Base-by-base conservation (phyloP, 257 asterid species). In the Leonotis leonurus region DNA sequence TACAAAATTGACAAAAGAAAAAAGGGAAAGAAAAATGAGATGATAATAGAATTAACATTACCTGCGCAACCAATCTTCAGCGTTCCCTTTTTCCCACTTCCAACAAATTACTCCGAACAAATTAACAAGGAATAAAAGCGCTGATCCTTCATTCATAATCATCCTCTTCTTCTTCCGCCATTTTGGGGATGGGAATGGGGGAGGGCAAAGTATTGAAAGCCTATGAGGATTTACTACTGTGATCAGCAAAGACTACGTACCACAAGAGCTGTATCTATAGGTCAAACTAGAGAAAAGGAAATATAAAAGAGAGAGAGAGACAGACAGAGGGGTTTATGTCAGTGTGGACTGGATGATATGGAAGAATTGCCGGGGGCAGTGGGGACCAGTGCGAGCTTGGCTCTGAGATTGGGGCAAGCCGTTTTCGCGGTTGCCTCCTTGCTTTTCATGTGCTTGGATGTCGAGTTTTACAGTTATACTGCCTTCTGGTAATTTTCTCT, bases 321-420 rank as follows among this genome's bases (percentile, higher is more conserved):
- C n/a, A n/a, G n/a, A n/a, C n/a, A n/a, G n/a, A n/a, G n/a, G n/a
- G 73, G 37, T 36, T n/a, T 63, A 52, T 65, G 73, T 37, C n/a
- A n/a, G n/a, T n/a, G n/a, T n/a, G n/a, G n/a, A n/a, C 62, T 27
- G 53, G 69, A 49, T 71, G 74, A 71, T 45, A 93, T 93, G 99
- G 99, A 89, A 55, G 95, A 89, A 53, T 65, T 89, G 71, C 97
- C 97, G 13, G 97, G 97, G 55, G 73, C 94, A 71, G 35, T 93
- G 36, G 99, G 99, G 39, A 89, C 97, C 12, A 86, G 95, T 60
- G 97, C 86, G 39, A 87, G 99, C 68, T 78, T 93, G 85, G 96
- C 92, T 68, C 50, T 93, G 79, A 80, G 99, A 80, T 75, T 89
- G 32, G 97, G 96, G 52, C 99, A 93, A 68, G 81, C 91, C 40